Evolutionary conservation across 2,329 filamentous ascomycete genomes (phyloP).

Genomic region (Emydomyces testavorans): DNA sequence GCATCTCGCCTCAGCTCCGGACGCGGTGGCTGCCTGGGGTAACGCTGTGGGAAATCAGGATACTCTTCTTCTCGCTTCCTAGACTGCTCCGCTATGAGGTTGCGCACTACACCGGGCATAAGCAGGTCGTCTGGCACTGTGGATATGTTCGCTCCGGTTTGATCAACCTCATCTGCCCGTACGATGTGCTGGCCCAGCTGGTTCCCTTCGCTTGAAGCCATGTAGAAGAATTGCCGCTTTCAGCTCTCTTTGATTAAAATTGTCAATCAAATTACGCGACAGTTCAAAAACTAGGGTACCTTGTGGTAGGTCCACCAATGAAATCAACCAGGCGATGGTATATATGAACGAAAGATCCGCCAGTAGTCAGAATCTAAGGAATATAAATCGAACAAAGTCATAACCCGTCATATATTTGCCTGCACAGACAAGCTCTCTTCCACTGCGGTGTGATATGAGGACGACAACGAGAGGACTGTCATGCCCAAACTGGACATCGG

Average conservation of each 20-base stretch:
- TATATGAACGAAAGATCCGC: too few relatives aligned
- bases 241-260: too few relatives aligned
- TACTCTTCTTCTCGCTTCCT: slow-evolving; percentile 14
- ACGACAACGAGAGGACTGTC: not conserved
- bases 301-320: too few relatives aligned
- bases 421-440: too few relatives aligned
- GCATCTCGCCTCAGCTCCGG: slow-evolving; percentile 30
- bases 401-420: not conserved
- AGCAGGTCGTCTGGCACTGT: slow-evolving; percentile 36
- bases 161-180: slow-evolving; percentile 41
- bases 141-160: slow-evolving; percentile 37
- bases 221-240: too few relatives aligned
- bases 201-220: slow-evolving; percentile 5
- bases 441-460: not conserved
- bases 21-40: slow-evolving; percentile 20
- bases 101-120: slow-evolving; percentile 32
- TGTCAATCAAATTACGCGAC: too few relatives aligned
- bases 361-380: too few relatives aligned
- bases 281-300: too few relatives aligned
- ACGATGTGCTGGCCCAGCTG: slow-evolving; percentile 33
- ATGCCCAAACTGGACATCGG: not conserved
- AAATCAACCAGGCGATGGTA: too few relatives aligned
- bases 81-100: slow-evolving; percentile 21
- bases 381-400: too few relatives aligned
- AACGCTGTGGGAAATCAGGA: slow-evolving; percentile 16